Evolutionary conservation across 169 alveolate genomes (phyloP).

Genomic region (Babesia sp.): DNA sequence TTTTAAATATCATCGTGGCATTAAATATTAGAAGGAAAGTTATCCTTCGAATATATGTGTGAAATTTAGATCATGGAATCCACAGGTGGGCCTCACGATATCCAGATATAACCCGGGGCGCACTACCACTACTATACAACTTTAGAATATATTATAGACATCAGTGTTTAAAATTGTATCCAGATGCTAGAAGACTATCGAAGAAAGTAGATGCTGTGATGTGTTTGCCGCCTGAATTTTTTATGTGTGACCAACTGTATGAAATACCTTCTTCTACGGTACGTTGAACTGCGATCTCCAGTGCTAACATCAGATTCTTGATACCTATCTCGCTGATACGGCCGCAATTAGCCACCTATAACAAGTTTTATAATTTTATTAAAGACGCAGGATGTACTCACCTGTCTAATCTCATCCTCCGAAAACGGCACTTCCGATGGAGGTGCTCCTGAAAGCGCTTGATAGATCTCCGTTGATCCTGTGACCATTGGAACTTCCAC

Average conservation of each 20-base stretch:
- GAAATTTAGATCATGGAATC: no score
- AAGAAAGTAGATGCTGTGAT: constrained; percentile 53
- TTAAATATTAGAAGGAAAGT: no score
- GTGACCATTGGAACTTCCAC: constrained; percentile 68
- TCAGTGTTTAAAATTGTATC: constrained; percentile 19
- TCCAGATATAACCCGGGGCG: no score
- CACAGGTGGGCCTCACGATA: no score
- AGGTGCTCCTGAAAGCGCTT: constrained; percentile 51
- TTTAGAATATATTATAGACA: neutral
- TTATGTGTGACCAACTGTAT: neutral
- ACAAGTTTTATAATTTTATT: neutral
- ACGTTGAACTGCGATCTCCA: constrained; percentile 66
- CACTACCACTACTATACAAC: no score
- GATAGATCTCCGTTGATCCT: constrained; percentile 54
- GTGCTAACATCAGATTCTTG: constrained; percentile 55
- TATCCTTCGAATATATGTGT: no score
- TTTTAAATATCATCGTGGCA: neutral
- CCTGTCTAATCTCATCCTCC: constrained; percentile 53
- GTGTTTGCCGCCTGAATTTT: constrained; percentile 26
- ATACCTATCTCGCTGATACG: constrained; percentile 53
- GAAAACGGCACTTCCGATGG: constrained; percentile 11
- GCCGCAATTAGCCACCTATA: constrained; percentile 62
- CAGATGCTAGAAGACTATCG: constrained; percentile 63
- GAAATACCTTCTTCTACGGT: constrained; percentile 40
- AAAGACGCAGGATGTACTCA: neutral